These are phyloP conservation scores for Lachnellula arida DNA, from an alignment of 2,329 filamentous ascomycete species.

Conservation along the genomic window DNA sequence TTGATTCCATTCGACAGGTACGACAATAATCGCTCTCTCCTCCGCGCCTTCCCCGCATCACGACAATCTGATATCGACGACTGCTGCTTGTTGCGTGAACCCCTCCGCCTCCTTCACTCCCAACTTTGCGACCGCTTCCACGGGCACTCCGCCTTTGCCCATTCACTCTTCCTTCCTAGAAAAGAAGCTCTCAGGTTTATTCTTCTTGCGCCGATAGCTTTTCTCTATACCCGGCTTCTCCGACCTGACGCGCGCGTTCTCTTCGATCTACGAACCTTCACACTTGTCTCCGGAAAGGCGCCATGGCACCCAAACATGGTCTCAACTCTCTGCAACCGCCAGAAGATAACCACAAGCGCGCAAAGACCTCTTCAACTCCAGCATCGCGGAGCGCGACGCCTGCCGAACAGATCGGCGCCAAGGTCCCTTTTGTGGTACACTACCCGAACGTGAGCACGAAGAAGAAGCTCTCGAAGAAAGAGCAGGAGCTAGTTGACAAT, in stretches of 20 bases:
- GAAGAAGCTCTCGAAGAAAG: conserved; percentile 9
- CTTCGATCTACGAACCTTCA: not conserved
- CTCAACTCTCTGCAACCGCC: conserved; percentile 9
- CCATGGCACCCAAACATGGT: conserved; percentile 28
- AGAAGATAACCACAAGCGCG: conserved; percentile 17
- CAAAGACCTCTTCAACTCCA: conserved; percentile 16
- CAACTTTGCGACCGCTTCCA: not conserved
- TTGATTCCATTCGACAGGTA: not conserved
- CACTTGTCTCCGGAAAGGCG: not conserved
- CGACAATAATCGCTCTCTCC: not conserved
- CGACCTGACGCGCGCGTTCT: not conserved
- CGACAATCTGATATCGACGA: not conserved
- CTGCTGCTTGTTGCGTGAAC: not conserved
- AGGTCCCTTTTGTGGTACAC: conserved; percentile 18
- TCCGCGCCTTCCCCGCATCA: no score
- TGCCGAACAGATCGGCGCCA: conserved; percentile 11
- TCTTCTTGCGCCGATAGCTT: not conserved
- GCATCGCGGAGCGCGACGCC: conserved; percentile 18
- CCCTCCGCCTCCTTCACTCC: not conserved
- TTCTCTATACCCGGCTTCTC: not conserved
- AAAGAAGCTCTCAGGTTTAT: not conserved
- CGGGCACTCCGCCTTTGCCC: not conserved
- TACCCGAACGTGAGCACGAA: conserved; percentile 13
- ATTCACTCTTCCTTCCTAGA: not conserved
- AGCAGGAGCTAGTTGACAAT: conserved; percentile 10